Conservation (phyloP, 1,284 basidiomycete genomes). For the Ustanciosporium gigantosporum region DNA sequence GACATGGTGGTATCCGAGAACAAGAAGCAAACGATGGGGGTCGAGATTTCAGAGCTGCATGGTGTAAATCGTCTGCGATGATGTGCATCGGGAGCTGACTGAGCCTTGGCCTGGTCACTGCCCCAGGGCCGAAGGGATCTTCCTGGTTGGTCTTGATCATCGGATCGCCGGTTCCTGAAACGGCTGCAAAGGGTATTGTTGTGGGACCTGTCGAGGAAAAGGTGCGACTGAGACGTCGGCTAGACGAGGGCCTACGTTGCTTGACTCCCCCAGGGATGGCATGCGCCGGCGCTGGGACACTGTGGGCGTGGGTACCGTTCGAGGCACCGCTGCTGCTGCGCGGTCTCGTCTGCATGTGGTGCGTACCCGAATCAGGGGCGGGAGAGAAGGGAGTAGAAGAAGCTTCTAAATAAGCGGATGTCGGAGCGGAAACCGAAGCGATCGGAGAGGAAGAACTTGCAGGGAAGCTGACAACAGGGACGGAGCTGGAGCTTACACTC, state of each 20-base stretch:
- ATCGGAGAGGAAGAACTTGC: not conserved
- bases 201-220: slow-evolving; percentile 38
- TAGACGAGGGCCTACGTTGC: slow-evolving; percentile 25
- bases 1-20: not conserved
- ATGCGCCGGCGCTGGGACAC: slow-evolving; percentile 7
- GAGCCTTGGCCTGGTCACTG: slow-evolving; percentile 40
- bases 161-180: not conserved
- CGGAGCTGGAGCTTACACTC: slow-evolving; percentile 28
- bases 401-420: not conserved
- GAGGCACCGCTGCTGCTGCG: slow-evolving; percentile 1
- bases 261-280: slow-evolving; percentile 7
- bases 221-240: slow-evolving; percentile 24
- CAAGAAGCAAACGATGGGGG: slow-evolving; percentile 9
- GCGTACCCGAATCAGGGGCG: no score
- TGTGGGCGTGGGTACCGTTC: slow-evolving; percentile 3
- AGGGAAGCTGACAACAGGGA: slow-evolving; percentile 38
- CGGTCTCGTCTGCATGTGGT: no score
- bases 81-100: slow-evolving; percentile 17
- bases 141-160: slow-evolving; percentile 2
- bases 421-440: not conserved
- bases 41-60: slow-evolving; percentile 8
- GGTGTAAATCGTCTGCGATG: slow-evolving; percentile 26
- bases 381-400: not conserved
- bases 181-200: slow-evolving; percentile 19
- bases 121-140: slow-evolving; percentile 35